These are phyloP conservation scores for Vigna trinervia DNA, from an alignment of 306 rosid genomes.

Conservation along the genomic window DNA sequence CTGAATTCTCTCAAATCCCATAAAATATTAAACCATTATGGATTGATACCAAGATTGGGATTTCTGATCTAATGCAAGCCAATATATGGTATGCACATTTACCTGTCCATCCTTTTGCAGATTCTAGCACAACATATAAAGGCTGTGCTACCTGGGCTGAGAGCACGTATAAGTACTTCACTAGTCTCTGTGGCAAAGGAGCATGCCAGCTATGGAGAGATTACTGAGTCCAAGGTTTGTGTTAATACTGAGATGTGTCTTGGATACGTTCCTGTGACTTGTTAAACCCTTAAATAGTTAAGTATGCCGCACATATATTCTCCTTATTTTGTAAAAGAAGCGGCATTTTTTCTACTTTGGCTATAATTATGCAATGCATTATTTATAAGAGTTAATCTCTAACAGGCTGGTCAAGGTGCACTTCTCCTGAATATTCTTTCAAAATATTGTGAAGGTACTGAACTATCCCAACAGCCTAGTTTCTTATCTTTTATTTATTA, in stretches of 20 bases:
- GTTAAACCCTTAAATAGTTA: constrained; percentile 20
- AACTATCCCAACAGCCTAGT: constrained; percentile 32
- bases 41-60: constrained; percentile 6
- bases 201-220: constrained; percentile 94
- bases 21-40: constrained; percentile 11
- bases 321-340: constrained; percentile 21
- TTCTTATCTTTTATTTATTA: constrained; percentile 35
- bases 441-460: constrained; percentile 87
- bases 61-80: constrained; percentile 38
- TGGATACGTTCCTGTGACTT: constrained; percentile 23
- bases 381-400: constrained; percentile 36
- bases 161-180: constrained; percentile 88
- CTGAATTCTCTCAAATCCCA: constrained; percentile 2
- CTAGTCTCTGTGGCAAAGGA: constrained; percentile 92
- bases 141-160: constrained; percentile 85
- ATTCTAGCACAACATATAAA: constrained; percentile 92
- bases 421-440: constrained; percentile 96
- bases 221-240: constrained; percentile 89
- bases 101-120: constrained; percentile 53
- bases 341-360: constrained; percentile 30
- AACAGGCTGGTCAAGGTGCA: constrained; percentile 97
- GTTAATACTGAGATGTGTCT: constrained; percentile 10
- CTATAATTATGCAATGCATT: constrained; percentile 15
- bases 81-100: constrained; percentile 20
- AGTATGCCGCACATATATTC: constrained; percentile 10